Evolutionary conservation across 2,329 filamentous ascomycete genomes (phyloP), one percentile per base, ranked within the genome.

Genomic region (Rutstroemia sydowiana): DNA sequence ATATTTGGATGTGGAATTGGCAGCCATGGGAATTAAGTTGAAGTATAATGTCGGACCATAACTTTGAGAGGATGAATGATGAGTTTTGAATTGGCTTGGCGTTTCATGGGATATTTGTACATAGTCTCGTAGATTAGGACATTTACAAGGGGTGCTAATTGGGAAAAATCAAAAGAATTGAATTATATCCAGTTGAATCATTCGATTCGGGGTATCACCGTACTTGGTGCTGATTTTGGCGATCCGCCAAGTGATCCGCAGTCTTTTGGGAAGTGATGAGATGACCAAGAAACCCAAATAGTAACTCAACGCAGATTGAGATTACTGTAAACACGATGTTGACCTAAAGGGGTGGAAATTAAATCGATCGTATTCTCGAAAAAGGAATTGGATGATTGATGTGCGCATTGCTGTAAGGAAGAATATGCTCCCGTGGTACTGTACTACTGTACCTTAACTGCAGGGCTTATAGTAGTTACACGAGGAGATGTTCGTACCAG

Each of bases 11-110:
- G 91, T 95, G 18, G 93, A 98, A 71, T 73, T 98, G 62, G 88
- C 91, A 32, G 90, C 90, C 51, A 98, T 98, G 93, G 93, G 93
- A 48, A 85, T 98, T 49, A 86, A 90, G 72, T 81, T 98, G 72
- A 95, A 89, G 75, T 97, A 95, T 67, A 85, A 85, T 68, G 86
- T 97, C 60, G 77, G 60, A 13, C 64, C 63, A 36, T 62, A 45
- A 36, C 3, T 5, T 9, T 14, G 16, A 41, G 23, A 20, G 16
- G 8, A 26, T 26, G 18, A 34, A 16, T 36, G 32, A 51, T 32
- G 48, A 45, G 9, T 50, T 28, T 32, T 23, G 30, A 34, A 20
- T 37, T 37, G 32, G 23, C 28, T 30, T 39, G 48, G 55, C 51
- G 58, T 58, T 60, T 48, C 30, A 31, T 8, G 32, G 48, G 20